Evolutionary conservation across 306 rosid species (phyloP), one percentile per base, ranked within the genome.

Genomic region (Quercus rubra): DNA sequence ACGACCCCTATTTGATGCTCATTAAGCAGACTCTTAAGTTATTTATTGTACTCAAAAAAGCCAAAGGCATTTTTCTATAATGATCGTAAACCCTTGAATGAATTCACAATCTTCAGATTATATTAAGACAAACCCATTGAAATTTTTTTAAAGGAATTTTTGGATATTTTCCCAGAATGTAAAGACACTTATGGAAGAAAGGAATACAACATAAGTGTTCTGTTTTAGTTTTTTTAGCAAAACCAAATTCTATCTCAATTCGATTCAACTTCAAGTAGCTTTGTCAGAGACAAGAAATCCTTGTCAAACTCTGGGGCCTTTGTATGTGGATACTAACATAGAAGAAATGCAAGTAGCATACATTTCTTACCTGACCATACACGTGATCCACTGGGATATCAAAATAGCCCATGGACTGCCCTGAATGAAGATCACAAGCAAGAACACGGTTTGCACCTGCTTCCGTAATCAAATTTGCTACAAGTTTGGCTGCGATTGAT

Each of bases 371-470:
- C 99, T 95, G 97, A 70, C 99, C 97, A 80, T 93, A 90, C 30
- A 95, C 99, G 77, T 95, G 99, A 89, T 95, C 99, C 82, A 95
- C 99, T 35, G 98, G 96, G 79, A 95, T 95, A 85, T 95, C 99
- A 74, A 95, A 95, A 85, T 95, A 95, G 74, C 99, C 99, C 94
- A 95, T 95, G 46, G 99, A 89, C 81, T 95, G 99, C 81, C 99
- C 98, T 73, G 99, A 95, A 82, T 95, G 99, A 82, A 95, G 98
- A 79, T 95, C 99, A 77, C 99, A 95, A 35, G 99, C 98, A 85
- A 95, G 99, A 77, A 95, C 99, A 78, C 98, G 99, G 79, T 93
- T 89, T 78, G 99, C 99, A 79, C 99, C 99, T 19, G 99, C 99
- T 90, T 96, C 98, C 21, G 99, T 96, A 73, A 96, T 96, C 77